A percentile compares a stretch with the other conserved stretches of the same genome.
Evolutionary conservation across 2,329 filamentous ascomycete genomes (phyloP).

Genomic region (Orbilia ellipsospora): DNA sequence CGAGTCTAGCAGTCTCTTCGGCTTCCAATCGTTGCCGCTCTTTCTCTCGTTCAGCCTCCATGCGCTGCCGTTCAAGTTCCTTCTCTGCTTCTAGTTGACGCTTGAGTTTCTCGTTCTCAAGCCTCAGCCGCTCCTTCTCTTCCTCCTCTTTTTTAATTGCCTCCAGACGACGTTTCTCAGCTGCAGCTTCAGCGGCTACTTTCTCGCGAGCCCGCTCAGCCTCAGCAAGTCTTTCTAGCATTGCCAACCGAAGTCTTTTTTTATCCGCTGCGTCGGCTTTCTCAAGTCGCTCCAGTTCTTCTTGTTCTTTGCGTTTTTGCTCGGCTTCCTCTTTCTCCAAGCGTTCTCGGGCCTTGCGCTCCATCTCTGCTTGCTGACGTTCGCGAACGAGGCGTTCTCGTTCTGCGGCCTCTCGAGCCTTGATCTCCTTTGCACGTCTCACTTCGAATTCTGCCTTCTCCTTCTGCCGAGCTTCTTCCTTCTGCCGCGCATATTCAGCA

Average conservation of each 20-base stretch:
- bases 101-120: slow-evolving; percentile 61
- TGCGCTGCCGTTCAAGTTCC: slow-evolving; percentile 59
- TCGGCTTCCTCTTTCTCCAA: slow-evolving; percentile 66
- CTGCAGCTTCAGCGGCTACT: slow-evolving; percentile 88
- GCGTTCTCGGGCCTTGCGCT: slow-evolving; percentile 84
- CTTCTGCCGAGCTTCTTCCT: slow-evolving; percentile 23
- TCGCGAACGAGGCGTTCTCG: slow-evolving; percentile 71
- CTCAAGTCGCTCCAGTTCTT: slow-evolving; percentile 67
- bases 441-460: slow-evolving; percentile 40
- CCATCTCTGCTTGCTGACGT: slow-evolving; percentile 84
- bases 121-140: slow-evolving; percentile 58
- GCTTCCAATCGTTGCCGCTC: slow-evolving; percentile 48
- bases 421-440: slow-evolving; percentile 37
- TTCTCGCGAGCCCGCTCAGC: slow-evolving; percentile 72
- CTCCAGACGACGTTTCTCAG: slow-evolving; percentile 60
- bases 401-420: slow-evolving; percentile 71
- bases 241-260: slow-evolving; percentile 38
- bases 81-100: slow-evolving; percentile 60
- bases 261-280: slow-evolving; percentile 60
- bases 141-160: slow-evolving; percentile 61
- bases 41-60: slow-evolving; percentile 60
- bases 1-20: slow-evolving; percentile 55
- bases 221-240: slow-evolving; percentile 48
- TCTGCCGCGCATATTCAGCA: slow-evolving; percentile 42
- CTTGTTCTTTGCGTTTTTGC: slow-evolving; percentile 63